Percentiles rank a stretch among this genome's conserved stretches.
phyloP scores from a whole-genome alignment of 495 filamentous ascomycete genomes.

The Choiromyces venosus region DNA sequence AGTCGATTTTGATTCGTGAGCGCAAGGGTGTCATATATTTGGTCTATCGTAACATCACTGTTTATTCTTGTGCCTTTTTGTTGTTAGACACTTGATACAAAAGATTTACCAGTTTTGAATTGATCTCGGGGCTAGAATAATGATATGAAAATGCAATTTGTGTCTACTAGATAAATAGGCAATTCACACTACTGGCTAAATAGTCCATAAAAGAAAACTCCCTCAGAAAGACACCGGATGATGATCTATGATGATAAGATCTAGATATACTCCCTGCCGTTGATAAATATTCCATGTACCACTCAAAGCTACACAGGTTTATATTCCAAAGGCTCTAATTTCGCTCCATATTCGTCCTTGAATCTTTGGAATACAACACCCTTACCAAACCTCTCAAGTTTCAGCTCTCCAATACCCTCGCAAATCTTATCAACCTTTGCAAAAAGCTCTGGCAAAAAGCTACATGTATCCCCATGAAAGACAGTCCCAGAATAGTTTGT shows the following conservation, averaged over 20 bases:
- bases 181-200: not conserved
- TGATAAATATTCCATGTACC: not conserved
- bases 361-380: not conserved
- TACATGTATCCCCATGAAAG: constrained; percentile 16
- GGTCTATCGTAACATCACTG: not conserved
- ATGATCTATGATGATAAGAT: not conserved
- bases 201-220: not conserved
- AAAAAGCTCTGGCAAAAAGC: constrained; percentile 18
- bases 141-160: not conserved
- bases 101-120: not conserved
- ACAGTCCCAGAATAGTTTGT: constrained; percentile 7
- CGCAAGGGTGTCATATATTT: not conserved
- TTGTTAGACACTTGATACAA: not conserved
- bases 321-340: not conserved
- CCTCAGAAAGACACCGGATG: not conserved
- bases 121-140: not conserved
- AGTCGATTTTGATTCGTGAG: not conserved
- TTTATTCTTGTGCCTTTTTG: not conserved
- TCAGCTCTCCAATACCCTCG: constrained; percentile 8
- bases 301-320: not conserved
- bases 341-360: not conserved
- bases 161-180: not conserved
- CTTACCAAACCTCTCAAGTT: not conserved
- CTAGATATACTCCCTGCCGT: not conserved
- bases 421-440: not conserved